A percentile compares a stretch with the other conserved stretches of the same genome.
phyloP scores from a whole-genome alignment of 1,139 yeast genomes.

The Suhomyces anneliseae region DNA sequence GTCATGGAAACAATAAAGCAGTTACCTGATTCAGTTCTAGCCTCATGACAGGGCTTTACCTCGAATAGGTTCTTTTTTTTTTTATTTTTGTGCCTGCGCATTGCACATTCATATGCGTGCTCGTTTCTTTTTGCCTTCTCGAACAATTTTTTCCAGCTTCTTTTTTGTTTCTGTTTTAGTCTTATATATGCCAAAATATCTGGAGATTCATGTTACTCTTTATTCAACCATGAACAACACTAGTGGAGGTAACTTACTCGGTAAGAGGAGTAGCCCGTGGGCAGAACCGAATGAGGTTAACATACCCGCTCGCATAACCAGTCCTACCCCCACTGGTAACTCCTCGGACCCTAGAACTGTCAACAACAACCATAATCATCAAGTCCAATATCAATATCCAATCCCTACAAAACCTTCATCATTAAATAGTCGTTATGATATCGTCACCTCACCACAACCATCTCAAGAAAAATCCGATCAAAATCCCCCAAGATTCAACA shows the following conservation, averaged over 20 bases:
- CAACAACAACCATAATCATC: not conserved
- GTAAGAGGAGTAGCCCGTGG: not conserved
- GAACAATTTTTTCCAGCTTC: conserved; percentile 10
- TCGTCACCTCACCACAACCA: not conserved
- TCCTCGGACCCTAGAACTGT: not conserved
- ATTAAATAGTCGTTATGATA: conserved; percentile 5
- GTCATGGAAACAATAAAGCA: too few species aligned
- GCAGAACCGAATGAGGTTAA: not conserved
- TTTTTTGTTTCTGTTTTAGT: conserved; percentile 9
- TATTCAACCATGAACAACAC: conserved; percentile 3
- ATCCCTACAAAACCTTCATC: conserved; percentile 18
- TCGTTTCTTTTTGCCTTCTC: conserved; percentile 13
- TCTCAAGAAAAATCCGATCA: not conserved
- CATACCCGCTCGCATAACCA: not conserved
- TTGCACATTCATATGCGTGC: not conserved
- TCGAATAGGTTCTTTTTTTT: not conserved
- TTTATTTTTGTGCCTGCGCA: not conserved
- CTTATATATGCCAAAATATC: conserved; percentile 3
- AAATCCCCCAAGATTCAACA: not conserved
- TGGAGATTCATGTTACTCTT: not conserved
- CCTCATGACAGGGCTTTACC: not conserved
- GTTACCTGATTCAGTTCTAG: too few species aligned
- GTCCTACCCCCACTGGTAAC: not conserved
- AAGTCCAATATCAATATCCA: conserved; percentile 12
- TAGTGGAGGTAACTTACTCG: not conserved